phyloP scores from a whole-genome alignment of 257 asterid species.

The Nicotiana noctiflora region DNA sequence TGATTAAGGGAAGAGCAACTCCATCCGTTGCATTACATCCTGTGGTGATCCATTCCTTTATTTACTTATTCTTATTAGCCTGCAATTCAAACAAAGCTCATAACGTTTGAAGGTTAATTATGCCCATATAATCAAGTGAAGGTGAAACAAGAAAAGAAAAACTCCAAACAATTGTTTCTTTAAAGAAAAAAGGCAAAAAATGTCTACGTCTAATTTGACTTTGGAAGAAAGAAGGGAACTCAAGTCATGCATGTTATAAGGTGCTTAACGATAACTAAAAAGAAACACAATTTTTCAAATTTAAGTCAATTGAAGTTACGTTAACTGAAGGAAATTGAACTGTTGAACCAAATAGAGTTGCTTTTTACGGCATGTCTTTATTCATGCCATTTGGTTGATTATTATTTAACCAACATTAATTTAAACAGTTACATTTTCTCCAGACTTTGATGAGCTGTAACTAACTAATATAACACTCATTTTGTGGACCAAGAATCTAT shows the following conservation, averaged over 20 bases:
- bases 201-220: background rate
- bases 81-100: no score
- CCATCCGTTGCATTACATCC: no score
- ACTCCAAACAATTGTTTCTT: background rate
- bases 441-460: conserved; percentile 36
- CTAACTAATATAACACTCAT: background rate
- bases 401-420: background rate
- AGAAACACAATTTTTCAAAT: background rate
- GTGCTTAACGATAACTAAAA: background rate
- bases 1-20: no score
- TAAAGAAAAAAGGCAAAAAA: background rate
- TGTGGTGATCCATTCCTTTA: no score
- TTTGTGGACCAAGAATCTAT: conserved; percentile 4
- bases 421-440: background rate
- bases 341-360: background rate
- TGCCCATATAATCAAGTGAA: background rate
- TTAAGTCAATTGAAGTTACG: background rate
- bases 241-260: background rate
- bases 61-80: background rate
- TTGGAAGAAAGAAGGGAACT: background rate
- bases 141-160: background rate
- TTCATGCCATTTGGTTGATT: conserved; percentile 1
- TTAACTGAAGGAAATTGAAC: background rate
- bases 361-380: background rate
- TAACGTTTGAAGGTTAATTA: no score